phyloP scores from a whole-genome alignment of 2,329 filamentous ascomycete genomes.

The Plectosphaerella sp. region DNA sequence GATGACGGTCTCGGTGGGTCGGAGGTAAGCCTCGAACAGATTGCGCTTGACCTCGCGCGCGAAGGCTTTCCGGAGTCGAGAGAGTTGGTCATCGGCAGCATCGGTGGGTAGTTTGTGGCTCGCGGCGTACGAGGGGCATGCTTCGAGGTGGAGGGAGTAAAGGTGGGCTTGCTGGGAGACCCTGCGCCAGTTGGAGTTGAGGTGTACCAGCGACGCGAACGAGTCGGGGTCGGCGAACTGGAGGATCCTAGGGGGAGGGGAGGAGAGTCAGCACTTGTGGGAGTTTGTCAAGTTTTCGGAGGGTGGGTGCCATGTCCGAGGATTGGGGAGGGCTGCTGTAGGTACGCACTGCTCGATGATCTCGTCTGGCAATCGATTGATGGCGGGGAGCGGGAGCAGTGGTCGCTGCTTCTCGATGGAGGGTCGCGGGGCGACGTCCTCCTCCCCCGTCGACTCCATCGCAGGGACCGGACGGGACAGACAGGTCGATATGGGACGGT shows the following conservation, averaged over 20 bases:
- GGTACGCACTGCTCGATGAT: constrained; percentile 62
- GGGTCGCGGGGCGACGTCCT: constrained; percentile 7
- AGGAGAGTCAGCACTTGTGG: not conserved
- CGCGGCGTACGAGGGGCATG: constrained; percentile 54
- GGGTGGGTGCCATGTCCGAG: not conserved
- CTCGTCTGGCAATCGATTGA: constrained; percentile 59
- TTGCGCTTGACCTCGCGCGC: constrained; percentile 69
- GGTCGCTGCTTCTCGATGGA: constrained; percentile 27
- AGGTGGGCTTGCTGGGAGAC: constrained; percentile 60
- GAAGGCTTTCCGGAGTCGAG: constrained; percentile 60
- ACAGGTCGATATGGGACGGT: not conserved
- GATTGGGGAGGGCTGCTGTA: not conserved
- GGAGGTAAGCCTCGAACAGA: constrained; percentile 71
- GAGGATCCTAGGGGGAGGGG: constrained; percentile 47
- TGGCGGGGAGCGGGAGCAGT: constrained; percentile 29
- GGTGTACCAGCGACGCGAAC: constrained; percentile 61
- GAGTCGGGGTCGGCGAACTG: constrained; percentile 54
- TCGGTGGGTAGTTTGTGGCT: constrained; percentile 33
- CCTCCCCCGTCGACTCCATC: not conserved
- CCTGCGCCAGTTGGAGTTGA: constrained; percentile 62
- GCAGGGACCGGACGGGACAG: not conserved
- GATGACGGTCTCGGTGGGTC: constrained; percentile 66
- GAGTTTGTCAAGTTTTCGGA: constrained; percentile 4
- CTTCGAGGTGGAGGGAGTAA: constrained; percentile 58
- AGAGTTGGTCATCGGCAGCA: constrained; percentile 35